Percentiles rank a stretch among this genome's conserved stretches.
Evolutionary conservation across 106 monocot species (phyloP).

Genomic region (Platanthera zijinensis): DNA sequence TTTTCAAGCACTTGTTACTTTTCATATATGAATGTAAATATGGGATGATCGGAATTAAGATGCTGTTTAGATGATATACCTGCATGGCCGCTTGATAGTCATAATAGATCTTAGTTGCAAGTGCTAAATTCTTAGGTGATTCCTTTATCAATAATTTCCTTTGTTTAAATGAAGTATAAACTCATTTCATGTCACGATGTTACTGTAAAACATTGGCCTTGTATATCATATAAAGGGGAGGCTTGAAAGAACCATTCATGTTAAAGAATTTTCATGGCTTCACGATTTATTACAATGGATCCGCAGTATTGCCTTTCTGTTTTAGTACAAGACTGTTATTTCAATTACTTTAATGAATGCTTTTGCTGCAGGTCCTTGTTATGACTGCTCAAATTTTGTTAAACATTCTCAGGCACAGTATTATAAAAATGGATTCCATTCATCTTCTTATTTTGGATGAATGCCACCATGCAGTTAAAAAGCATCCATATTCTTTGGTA

Average conservation of each 20-base stretch:
- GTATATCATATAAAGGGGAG: background rate
- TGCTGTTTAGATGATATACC: background rate
- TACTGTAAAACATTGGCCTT: background rate
- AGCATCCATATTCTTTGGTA: conserved; percentile 97
- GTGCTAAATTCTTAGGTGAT: background rate
- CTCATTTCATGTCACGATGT: background rate
- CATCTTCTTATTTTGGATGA: conserved; percentile 98
- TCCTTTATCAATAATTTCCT: background rate
- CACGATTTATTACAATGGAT: background rate
- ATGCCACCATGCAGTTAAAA: conserved; percentile 99
- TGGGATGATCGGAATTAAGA: background rate
- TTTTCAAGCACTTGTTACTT: background rate
- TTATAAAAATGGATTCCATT: conserved; percentile 92
- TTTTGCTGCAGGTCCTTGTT: conserved; percentile 78
- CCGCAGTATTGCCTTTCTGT: background rate
- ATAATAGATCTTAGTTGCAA: background rate
- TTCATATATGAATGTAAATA: background rate
- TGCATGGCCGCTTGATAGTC: background rate
- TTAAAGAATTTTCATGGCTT: too few relatives aligned
- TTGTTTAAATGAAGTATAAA: background rate
- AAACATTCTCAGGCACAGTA: conserved; percentile 98
- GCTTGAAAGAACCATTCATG: background rate
- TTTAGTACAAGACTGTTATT: background rate
- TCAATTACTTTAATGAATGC: background rate
- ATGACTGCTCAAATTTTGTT: conserved; percentile 99